Evolutionary conservation across 371 early-diverging fungal species (phyloP).

Genomic region (Haplosporangium sp.): DNA sequence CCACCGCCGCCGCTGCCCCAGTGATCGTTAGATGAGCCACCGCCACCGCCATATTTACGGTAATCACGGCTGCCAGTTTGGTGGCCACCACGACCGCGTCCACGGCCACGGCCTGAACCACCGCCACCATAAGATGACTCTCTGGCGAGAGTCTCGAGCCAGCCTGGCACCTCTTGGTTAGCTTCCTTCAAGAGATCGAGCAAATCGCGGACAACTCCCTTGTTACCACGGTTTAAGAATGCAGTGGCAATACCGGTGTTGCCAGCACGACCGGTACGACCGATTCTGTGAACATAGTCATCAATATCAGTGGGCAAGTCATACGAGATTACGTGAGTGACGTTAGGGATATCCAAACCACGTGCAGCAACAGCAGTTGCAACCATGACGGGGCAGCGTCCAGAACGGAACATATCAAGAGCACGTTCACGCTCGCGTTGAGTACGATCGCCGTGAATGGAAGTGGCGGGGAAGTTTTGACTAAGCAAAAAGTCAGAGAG

Average conservation of each 20-base stretch:
- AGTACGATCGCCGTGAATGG: constrained; percentile 97
- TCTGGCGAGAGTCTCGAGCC: constrained; percentile 79
- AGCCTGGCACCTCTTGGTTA: constrained; percentile 87
- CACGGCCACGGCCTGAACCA: constrained; percentile 60
- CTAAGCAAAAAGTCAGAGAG: constrained; percentile 82
- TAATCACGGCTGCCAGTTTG: constrained; percentile 49
- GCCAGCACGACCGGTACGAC: constrained; percentile 99
- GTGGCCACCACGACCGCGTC: constrained; percentile 49
- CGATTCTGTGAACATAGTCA: constrained; percentile 99
- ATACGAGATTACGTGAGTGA: constrained; percentile 93
- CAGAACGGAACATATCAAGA: constrained; percentile 90
- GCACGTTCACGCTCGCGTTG: constrained; percentile 98
- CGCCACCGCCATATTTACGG: constrained; percentile 56
- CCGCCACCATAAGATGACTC: constrained; percentile 70
- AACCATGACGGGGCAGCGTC: constrained; percentile 94
- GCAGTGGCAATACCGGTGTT: constrained; percentile 96
- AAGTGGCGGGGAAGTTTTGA: constrained; percentile 90
- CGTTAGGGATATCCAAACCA: constrained; percentile 96
- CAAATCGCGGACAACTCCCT: constrained; percentile 87
- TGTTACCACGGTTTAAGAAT: constrained; percentile 97
- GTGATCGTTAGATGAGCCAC: constrained; percentile 32
- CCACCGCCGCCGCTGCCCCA: constrained; percentile 35
- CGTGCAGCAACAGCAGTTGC: constrained; percentile 99
- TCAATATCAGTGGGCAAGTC: constrained; percentile 95
- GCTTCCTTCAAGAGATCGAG: constrained; percentile 92